Percentiles rank a stretch among this genome's conserved stretches.
Evolutionary conservation across 1,139 yeast species (phyloP).

Genomic region (Maudiozyma humilis): DNA sequence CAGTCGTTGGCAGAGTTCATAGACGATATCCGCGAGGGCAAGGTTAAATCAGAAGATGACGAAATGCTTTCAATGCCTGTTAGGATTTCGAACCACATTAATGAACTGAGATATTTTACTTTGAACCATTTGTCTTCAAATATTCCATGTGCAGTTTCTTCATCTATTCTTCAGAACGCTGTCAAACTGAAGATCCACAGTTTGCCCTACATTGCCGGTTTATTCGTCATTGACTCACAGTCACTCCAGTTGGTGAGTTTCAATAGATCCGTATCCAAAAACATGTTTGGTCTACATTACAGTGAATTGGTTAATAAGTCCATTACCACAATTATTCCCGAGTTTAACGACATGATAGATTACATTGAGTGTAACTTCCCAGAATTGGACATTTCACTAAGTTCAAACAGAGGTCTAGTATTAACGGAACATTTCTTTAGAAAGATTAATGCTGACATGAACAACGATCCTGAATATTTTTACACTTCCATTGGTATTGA

Average conservation of each 20-base stretch:
- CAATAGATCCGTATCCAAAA: slow-evolving; percentile 70
- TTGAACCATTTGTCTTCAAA: slow-evolving; percentile 38
- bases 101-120: slow-evolving; percentile 56
- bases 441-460: slow-evolving; percentile 36
- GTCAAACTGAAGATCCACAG: slow-evolving; percentile 55
- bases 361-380: slow-evolving; percentile 42
- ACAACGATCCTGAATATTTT: slow-evolving; percentile 33
- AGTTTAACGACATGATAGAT: slow-evolving; percentile 48
- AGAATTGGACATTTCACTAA: slow-evolving; percentile 30
- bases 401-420: slow-evolving; percentile 44
- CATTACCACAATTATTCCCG: slow-evolving; percentile 57
- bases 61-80: slow-evolving; percentile 34
- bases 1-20: slow-evolving; percentile 27
- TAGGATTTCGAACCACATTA: slow-evolving; percentile 40
- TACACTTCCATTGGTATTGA: slow-evolving; percentile 57
- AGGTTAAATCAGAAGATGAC: slow-evolving; percentile 29
- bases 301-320: slow-evolving; percentile 45
- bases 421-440: slow-evolving; percentile 88
- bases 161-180: slow-evolving; percentile 43
- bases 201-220: slow-evolving; percentile 81
- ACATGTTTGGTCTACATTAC: slow-evolving; percentile 59
- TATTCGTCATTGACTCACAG: slow-evolving; percentile 49
- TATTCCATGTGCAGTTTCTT: slow-evolving; percentile 65
- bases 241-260: slow-evolving; percentile 34
- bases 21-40: slow-evolving; percentile 21